Base-by-base conservation (phyloP, 2,329 filamentous ascomycete genomes). In the Apiospora marii region DNA sequence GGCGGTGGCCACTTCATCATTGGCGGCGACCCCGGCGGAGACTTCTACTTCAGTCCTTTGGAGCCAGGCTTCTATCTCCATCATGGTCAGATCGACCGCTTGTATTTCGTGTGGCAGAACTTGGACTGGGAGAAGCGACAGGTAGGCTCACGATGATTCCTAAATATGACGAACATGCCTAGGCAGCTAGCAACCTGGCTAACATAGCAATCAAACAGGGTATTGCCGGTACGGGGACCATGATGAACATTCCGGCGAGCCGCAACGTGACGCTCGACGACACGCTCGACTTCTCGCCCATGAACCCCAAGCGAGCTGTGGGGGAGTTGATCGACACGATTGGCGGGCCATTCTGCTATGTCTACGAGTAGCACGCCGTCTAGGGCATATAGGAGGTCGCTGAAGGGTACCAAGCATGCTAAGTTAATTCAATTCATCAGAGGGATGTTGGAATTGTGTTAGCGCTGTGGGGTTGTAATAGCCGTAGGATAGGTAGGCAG, bases 21-120 rank as follows among this genome's bases (percentile, higher is more conserved):
- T 64, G 80, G 80, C 16, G 86, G 86, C 53, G 85, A 87, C 75
- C 85, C 85, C 22, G 85, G 85, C 30, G 80, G 82, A 64, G 86
- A 87, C 73, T 80, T 84, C 74, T 83, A 82, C 73, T 81, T 83
- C 64, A 84, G 84, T 13, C 82, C 85, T 0, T 80, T 83, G 5
- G 85, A 87, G 72, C 85, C 85, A 2, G 83, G 77, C 1, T 87
- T 87, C 78, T 86, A 81, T 73, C 76, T 85, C 12, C 85, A 87
- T 73, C 85, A 87, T 71, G 84, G 79, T 0, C 81, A 85, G 74
- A 82, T 87, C 70, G 85, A 87, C 73, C 80, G 85, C 16, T 79
- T 85, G 67, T 86, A 85, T 77, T 86, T 84, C 77, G 83, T 87
- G 74, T 87, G 85, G 85, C 85, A 87, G 78, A 85, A 84, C 71